Evolutionary conservation across 495 filamentous ascomycete genomes (phyloP), one percentile per base, ranked within the genome.

Genomic region (Penicillium canariense): DNA sequence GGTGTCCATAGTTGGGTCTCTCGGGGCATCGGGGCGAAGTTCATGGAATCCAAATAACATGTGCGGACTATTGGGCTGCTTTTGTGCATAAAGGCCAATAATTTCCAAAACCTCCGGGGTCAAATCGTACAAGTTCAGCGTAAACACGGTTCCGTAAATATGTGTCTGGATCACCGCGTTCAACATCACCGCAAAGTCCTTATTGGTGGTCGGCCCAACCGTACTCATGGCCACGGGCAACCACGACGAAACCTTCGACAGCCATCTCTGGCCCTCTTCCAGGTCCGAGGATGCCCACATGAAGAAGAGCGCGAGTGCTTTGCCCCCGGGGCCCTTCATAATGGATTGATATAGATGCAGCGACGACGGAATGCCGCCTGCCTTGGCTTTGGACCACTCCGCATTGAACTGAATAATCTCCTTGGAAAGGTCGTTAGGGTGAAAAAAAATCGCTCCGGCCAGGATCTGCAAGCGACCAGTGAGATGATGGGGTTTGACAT

Each of bases 251-350:
- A 56, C 48, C 15, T 35, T 55, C 4, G 52, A 55, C 14, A 55
- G 25, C 59, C 59, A 62, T 35, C 8, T 52, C 15, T 59, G 48
- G 7, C 59, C 59, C 8, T 51, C 48, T 4, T 50, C 34, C 7
- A 55, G 12, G 26, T 62, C 43, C 1, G 51, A 49, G 4, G 59
- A 62, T 12, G 59, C 42, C 59, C 59, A 62, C 11, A 62, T 30
- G n/a, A 62, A 49, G 2, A 58, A n/a, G 1, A 55, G 12, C 4
- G 28, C n/a, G 1, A 58, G 15, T 9, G 26, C 2, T 18, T 52
- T 55, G 2, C 59, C 55, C 15, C 8, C 10, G 0, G 59, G 48
- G 0, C 40, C 35, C 28, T 55, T 55, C 4, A 45, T 36, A 14
- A 62, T 34, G 3, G 35, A 32, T 25, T 55, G 59, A 27, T 52